These are phyloP conservation scores for Ceratocystis lukuohia DNA, from an alignment of 2,329 filamentous ascomycete genomes.

Conservation along the genomic window DNA sequence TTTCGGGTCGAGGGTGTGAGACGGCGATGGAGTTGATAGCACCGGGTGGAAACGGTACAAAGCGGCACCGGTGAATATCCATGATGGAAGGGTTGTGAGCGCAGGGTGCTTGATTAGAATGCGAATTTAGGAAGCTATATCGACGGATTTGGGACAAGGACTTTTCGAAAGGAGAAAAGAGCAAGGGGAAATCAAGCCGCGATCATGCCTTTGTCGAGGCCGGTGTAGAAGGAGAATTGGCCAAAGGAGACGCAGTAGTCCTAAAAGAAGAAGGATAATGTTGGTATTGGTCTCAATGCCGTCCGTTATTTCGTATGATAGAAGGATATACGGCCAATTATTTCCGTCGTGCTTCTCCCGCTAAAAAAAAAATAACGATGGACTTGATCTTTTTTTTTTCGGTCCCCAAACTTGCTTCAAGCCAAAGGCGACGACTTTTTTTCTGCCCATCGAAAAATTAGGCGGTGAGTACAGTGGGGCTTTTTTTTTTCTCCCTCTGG, in stretches of 20 bases:
- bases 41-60: constrained; percentile 81
- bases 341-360: neutral
- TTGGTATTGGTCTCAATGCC: neutral
- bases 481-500: neutral
- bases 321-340: neutral
- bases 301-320: neutral
- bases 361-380: neutral
- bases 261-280: neutral
- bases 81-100: constrained; percentile 34
- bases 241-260: neutral
- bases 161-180: neutral
- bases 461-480: constrained; percentile 17
- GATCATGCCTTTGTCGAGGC: constrained; percentile 4
- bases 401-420: constrained; percentile 2
- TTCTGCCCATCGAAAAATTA: constrained; percentile 18
- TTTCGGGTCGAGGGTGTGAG: constrained; percentile 52
- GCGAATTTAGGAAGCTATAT: neutral
- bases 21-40: constrained; percentile 93
- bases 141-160: neutral
- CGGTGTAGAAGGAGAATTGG: neutral
- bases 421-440: constrained; percentile 17
- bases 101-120: neutral
- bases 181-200: constrained; percentile 2
- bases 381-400: neutral
- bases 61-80: constrained; percentile 95